Percentiles rank a stretch among this genome's conserved stretches.
These are phyloP conservation scores for Neurospora pannonica DNA, from an alignment of 495 filamentous ascomycete species.

Conservation along the genomic window DNA sequence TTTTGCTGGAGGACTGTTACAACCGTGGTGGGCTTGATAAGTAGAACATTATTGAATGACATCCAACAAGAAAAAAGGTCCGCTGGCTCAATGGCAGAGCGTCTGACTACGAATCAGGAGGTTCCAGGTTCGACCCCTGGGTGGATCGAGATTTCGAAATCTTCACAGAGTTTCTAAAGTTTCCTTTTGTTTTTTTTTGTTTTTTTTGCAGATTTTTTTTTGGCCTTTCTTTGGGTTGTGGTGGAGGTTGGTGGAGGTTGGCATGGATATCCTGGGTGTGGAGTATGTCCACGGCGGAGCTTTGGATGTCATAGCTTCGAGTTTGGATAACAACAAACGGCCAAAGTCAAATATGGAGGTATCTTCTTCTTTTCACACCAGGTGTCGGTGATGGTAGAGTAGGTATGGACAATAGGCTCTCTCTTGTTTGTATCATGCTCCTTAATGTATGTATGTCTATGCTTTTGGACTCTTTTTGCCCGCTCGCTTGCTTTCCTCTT, in stretches of 20 bases:
- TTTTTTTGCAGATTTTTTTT: neutral
- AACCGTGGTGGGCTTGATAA: no score
- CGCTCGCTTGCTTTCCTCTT: neutral
- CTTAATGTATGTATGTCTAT: neutral
- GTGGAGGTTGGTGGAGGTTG: neutral
- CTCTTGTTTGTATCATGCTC: no score
- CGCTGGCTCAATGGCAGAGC: neutral
- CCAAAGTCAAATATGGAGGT: no score
- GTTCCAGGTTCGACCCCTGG: neutral
- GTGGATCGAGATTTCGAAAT: neutral
- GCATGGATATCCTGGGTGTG: neutral
- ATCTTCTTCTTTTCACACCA: no score
- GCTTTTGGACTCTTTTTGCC: neutral
- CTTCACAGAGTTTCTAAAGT: neutral
- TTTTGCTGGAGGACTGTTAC: no score
- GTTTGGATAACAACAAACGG: no score
- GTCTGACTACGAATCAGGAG: neutral
- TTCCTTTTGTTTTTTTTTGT: neutral
- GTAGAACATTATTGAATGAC: no score
- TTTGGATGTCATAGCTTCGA: no score
- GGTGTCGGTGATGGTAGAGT: no score
- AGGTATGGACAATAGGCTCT: no score
- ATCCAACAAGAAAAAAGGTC: neutral
- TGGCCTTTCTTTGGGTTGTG: neutral
- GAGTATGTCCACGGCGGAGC: no score